Evolutionary conservation across 805 yeast genomes (phyloP).

Genomic region (Hanseniaspora lindneri): DNA sequence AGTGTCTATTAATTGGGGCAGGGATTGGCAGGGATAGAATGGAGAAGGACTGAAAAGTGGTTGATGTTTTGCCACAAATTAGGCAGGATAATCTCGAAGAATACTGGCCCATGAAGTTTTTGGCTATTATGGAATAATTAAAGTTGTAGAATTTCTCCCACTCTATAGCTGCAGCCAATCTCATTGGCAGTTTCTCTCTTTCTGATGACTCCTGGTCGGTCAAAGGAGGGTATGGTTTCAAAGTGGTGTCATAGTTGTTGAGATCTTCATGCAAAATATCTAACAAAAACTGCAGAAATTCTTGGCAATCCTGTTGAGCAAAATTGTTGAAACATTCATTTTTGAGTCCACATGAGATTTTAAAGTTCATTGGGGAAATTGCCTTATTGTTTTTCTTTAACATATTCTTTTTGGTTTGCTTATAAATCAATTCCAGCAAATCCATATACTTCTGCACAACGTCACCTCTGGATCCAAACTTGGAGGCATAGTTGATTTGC

Average conservation of each 20-base stretch:
- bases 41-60: conserved; percentile 76
- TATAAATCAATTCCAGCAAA: conserved; percentile 44
- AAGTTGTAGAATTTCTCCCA: conserved; percentile 81
- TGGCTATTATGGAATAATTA: conserved; percentile 69
- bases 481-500: conserved; percentile 60
- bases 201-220: conserved; percentile 58
- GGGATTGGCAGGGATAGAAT: conserved; percentile 75
- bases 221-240: conserved; percentile 32
- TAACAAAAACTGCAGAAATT: conserved; percentile 71
- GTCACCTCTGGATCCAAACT: conserved; percentile 70
- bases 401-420: conserved; percentile 24
- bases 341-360: conserved; percentile 53
- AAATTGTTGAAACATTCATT: conserved; percentile 69
- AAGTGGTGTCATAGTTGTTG: conserved; percentile 33
- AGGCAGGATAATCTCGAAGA: conserved; percentile 66
- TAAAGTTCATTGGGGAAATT: conserved; percentile 53
- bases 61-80: conserved; percentile 62
- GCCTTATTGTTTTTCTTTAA: conserved; percentile 22
- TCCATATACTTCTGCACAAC: conserved; percentile 58
- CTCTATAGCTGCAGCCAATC: conserved; percentile 76
- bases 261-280: conserved; percentile 90
- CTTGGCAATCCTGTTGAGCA: conserved; percentile 89
- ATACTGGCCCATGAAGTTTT: conserved; percentile 80
- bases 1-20: conserved; percentile 24
- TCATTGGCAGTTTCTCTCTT: conserved; percentile 60